A percentile compares a stretch with the other conserved stretches of the same genome.
These are phyloP conservation scores for Fusarium dimerum DNA, from an alignment of 2,329 filamentous ascomycete genomes.

Conservation along the genomic window DNA sequence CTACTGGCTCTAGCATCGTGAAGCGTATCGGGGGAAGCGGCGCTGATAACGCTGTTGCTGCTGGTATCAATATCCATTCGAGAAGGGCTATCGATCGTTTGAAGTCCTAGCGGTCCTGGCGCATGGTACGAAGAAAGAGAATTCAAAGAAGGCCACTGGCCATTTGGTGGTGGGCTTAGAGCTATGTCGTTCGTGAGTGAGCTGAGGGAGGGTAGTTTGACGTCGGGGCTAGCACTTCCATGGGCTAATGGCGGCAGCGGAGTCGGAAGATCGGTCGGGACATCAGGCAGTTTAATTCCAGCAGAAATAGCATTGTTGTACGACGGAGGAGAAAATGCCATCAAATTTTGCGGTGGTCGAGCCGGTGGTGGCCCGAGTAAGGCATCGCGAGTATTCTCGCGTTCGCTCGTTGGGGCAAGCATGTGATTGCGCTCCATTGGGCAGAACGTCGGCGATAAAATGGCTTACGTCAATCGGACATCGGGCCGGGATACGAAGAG, in stretches of 20 bases:
- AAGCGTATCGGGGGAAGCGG: constrained; percentile 48
- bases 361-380: constrained; percentile 30
- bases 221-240: constrained; percentile 29
- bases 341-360: constrained; percentile 24
- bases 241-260: constrained; percentile 24
- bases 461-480: constrained; percentile 30
- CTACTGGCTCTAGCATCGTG: constrained; percentile 48
- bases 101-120: constrained; percentile 22
- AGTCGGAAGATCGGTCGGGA: constrained; percentile 27
- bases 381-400: constrained; percentile 27
- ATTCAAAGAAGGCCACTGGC: constrained; percentile 50
- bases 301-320: constrained; percentile 22
- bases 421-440: constrained; percentile 50
- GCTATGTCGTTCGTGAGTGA: constrained; percentile 35
- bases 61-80: constrained; percentile 51
- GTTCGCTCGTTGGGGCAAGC: constrained; percentile 34
- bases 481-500: constrained; percentile 17
- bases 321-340: constrained; percentile 27
- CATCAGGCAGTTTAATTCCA: constrained; percentile 32
- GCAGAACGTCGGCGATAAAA: constrained; percentile 28
- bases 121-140: constrained; percentile 47
- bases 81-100: constrained; percentile 46
- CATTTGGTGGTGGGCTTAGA: constrained; percentile 18
- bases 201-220: constrained; percentile 39
- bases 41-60: constrained; percentile 42